These are phyloP conservation scores for Priceomyces medius DNA, from an alignment of 805 yeast genomes.

Conservation along the genomic window DNA sequence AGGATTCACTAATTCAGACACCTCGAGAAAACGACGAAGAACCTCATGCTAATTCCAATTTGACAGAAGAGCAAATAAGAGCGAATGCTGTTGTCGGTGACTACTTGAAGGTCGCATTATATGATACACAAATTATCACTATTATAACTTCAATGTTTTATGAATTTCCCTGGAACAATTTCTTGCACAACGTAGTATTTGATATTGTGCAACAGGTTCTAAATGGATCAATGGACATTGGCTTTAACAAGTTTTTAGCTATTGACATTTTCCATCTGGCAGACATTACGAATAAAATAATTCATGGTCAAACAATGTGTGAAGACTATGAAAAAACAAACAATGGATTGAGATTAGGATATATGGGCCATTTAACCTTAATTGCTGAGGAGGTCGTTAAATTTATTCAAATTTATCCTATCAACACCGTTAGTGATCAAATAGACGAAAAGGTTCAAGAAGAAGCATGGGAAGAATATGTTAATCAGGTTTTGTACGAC, in stretches of 20 bases:
- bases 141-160: slow-evolving; percentile 45
- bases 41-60: slow-evolving; percentile 44
- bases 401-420: slow-evolving; percentile 52
- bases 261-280: slow-evolving; percentile 59
- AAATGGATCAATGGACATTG: slow-evolving; percentile 49
- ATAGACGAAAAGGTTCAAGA: slow-evolving; percentile 40
- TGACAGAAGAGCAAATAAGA: slow-evolving; percentile 43
- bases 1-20: slow-evolving; percentile 21
- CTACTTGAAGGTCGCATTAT: slow-evolving; percentile 39
- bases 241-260: slow-evolving; percentile 46
- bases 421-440: slow-evolving; percentile 33
- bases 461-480: slow-evolving; percentile 75
- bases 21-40: slow-evolving; percentile 34
- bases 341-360: slow-evolving; percentile 73
- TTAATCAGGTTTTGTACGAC: slow-evolving; percentile 76
- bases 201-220: slow-evolving; percentile 48
- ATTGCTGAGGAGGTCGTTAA: slow-evolving; percentile 96
- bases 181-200: slow-evolving; percentile 46
- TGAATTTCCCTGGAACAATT: slow-evolving; percentile 48
- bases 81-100: slow-evolving; percentile 46
- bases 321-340: slow-evolving; percentile 52
- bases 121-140: slow-evolving; percentile 43
- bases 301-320: slow-evolving; percentile 57
- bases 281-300: slow-evolving; percentile 40
- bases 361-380: slow-evolving; percentile 93